Evolutionary conservation across 2,329 filamentous ascomycete genomes (phyloP), one percentile per base, ranked within the genome.

Genomic region (Aspergillus pseudotamarii): DNA sequence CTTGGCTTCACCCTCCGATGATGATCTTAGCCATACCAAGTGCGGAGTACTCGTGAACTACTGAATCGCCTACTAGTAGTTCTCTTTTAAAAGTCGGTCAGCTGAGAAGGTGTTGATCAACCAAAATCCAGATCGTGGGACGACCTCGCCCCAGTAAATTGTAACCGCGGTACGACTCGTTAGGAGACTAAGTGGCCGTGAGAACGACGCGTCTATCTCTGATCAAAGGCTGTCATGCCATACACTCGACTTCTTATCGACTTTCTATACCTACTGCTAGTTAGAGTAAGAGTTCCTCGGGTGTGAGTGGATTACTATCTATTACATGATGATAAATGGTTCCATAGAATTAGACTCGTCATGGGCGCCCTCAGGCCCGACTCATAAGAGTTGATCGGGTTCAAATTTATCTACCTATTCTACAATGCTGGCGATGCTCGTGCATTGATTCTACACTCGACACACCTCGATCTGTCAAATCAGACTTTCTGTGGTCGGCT

Each of bases 91-190:
- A 45, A 62, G 60, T 62, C 60, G 60, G 60, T 62, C 60, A 62
- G 55, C 60, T 62, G 60, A 53, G 46, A 55, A 19, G 30, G 19
- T 36, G 45, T 45, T 48, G 60, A 62, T 62, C 56, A 59, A 43
- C 56, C 46, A 46, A 38, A 36, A n/a, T 54, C 56, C 56, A 58
- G 60, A 62, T 62, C 60, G 60, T 62, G 60, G 28, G 48, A 51
- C 21, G 41, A 21, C 32, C 16, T 19, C 36, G 16, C 55, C 50
- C 26, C 11, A 28, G 41, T 12, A 50, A 59, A 41, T 51, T 23
- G 30, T 38, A 38, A 34, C 34, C 30, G 21, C 19, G 46, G n/a
- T 16, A 43, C 56, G 23, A 45, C 26, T n/a, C 14, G 38, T 23
- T 21, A n/a, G 34, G 51, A 38, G 32, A 26, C 36, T 16, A 6